These are phyloP conservation scores for Kwoniella sp. DNA, from an alignment of 768 basidiomycete species.

Conservation along the genomic window DNA sequence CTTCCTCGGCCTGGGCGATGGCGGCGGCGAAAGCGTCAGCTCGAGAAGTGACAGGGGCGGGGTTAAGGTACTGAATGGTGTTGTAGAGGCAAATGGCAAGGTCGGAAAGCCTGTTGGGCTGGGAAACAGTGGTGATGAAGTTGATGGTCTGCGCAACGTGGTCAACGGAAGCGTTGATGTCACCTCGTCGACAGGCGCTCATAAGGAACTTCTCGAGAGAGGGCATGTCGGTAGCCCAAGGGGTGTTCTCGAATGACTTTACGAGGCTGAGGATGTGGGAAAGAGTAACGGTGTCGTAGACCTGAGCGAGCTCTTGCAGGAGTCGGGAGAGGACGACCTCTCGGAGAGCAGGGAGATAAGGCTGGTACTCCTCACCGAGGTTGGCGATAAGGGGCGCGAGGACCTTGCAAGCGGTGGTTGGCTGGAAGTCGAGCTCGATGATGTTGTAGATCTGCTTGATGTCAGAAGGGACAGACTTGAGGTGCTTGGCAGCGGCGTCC, in stretches of 20 bases:
- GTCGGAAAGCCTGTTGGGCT: conserved; percentile 66
- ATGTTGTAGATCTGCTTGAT: conserved; percentile 81
- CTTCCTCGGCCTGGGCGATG: conserved; percentile 57
- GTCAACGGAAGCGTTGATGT: conserved; percentile 82
- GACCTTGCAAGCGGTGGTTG: conserved; percentile 75
- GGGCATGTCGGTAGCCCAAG: conserved; percentile 62
- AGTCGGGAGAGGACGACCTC: conserved; percentile 88
- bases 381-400: conserved; percentile 74
- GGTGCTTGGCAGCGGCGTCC: conserved; percentile 82
- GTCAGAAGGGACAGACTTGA: conserved; percentile 69
- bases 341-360: conserved; percentile 85
- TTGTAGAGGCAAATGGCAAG: conserved; percentile 74
- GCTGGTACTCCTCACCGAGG: conserved; percentile 63
- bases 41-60: conserved; percentile 61
- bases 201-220: conserved; percentile 86
- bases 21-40: conserved; percentile 58
- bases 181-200: conserved; percentile 83
- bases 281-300: conserved; percentile 85
- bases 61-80: conserved; percentile 61
- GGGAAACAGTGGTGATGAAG: conserved; percentile 62
- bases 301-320: conserved; percentile 85
- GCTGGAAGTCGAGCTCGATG: conserved; percentile 91
- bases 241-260: conserved; percentile 68
- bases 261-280: conserved; percentile 73
- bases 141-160: conserved; percentile 81